Percentiles rank a stretch among this genome's conserved stretches.
Evolutionary conservation across 2,329 filamentous ascomycete genomes (phyloP).

Genomic region (Calonectria ilicicola): DNA sequence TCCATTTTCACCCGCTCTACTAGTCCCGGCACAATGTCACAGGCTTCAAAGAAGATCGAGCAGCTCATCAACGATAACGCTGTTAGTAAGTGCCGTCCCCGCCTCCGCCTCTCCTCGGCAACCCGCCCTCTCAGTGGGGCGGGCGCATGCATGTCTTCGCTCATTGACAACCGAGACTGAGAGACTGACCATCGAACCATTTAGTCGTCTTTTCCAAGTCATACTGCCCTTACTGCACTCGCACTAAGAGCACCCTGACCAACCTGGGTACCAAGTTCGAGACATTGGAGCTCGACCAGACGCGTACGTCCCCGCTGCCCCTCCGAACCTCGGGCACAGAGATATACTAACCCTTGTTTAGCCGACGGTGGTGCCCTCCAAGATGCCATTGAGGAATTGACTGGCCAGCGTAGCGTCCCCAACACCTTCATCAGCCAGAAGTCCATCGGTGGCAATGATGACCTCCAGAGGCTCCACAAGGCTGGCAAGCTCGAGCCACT

Average conservation of each 20-base stretch:
- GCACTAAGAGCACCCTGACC: conserved; percentile 81
- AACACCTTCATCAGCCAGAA: conserved; percentile 93
- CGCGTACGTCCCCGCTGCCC: conserved; percentile 67
- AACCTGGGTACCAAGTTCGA: conserved; percentile 79
- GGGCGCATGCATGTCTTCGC: conserved; percentile 11
- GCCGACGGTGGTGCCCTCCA: conserved; percentile 88
- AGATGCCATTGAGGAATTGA: conserved; percentile 83
- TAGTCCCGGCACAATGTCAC: conserved; percentile 79
- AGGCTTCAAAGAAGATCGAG: conserved; percentile 86
- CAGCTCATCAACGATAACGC: conserved; percentile 88
- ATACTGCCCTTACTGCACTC: conserved; percentile 92
- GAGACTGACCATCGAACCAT: conserved; percentile 1
- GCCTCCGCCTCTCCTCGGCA: background rate
- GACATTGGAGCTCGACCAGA: conserved; percentile 85
- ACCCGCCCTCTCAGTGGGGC: background rate
- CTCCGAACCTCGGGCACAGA: background rate
- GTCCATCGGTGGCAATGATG: conserved; percentile 97
- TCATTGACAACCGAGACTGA: conserved; percentile 5
- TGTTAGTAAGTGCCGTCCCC: conserved; percentile 71
- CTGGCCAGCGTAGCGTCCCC: conserved; percentile 88
- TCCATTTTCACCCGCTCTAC: conserved; percentile 74
- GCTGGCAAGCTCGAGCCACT: conserved; percentile 54
- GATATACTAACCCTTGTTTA: conserved; percentile 52
- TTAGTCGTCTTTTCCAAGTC: conserved; percentile 95
- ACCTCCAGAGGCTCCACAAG: conserved; percentile 73